These are phyloP conservation scores for Tulasnella sp. DNA, from an alignment of 768 basidiomycete genomes.

Conservation along the genomic window DNA sequence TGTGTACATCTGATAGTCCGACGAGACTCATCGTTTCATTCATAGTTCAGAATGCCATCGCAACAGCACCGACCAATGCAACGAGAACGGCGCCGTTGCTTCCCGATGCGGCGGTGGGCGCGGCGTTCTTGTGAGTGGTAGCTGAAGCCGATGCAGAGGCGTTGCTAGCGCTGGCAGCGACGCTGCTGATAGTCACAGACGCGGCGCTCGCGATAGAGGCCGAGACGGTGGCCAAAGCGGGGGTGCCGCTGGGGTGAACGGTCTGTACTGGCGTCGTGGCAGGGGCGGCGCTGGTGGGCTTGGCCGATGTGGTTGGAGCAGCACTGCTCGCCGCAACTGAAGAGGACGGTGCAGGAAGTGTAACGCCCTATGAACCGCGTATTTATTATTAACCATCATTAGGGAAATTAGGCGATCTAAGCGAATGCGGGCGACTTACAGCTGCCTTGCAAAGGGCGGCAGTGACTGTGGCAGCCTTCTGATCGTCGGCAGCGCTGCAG, in stretches of 20 bases:
- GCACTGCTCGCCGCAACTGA: background rate
- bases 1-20: no score
- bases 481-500: constrained; percentile 6
- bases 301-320: background rate
- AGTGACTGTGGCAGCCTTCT: background rate
- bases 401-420: background rate
- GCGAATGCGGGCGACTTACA: background rate
- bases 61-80: background rate
- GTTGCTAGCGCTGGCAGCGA: background rate
- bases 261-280: background rate
- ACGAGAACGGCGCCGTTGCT: background rate
- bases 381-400: background rate
- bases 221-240: background rate
- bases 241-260: background rate
- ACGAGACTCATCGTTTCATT: no score
- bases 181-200: no score
- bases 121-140: background rate
- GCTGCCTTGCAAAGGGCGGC: constrained; percentile 1
- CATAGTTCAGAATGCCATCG: background rate
- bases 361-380: background rate
- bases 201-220: no score
- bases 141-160: background rate
- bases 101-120: background rate
- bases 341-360: background rate
- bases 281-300: background rate